phyloP scores from a whole-genome alignment of 75 land plant genomes.

The Adiantum capillusveneris region DNA sequence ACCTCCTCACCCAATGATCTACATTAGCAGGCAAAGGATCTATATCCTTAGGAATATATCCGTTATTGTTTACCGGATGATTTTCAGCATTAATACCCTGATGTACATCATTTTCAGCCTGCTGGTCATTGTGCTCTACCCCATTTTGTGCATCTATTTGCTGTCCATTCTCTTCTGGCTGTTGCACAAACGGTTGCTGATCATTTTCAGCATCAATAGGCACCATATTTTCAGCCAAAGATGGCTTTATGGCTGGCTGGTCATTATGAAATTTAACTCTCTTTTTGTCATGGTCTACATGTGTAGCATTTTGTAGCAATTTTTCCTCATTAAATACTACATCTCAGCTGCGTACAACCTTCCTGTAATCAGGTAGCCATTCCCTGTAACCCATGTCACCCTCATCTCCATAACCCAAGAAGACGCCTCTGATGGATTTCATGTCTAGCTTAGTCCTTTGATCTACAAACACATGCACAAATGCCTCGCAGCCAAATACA shows the following conservation, averaged over 20 bases:
- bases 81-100: too few relatives aligned
- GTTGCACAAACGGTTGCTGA: too few relatives aligned
- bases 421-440: conserved; percentile 11
- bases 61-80: too few relatives aligned
- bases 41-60: too few relatives aligned
- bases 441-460: not conserved
- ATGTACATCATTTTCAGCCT: too few relatives aligned
- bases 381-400: conserved; percentile 2
- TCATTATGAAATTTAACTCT: conserved; percentile 13
- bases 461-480: conserved; percentile 1
- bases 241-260: not conserved
- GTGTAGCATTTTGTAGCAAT: conserved; percentile 6
- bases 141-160: too few relatives aligned
- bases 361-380: conserved; percentile 5
- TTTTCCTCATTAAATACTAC: conserved; percentile 10
- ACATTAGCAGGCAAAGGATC: too few relatives aligned
- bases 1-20: too few relatives aligned
- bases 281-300: conserved; percentile 13
- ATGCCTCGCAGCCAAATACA: conserved; percentile 2
- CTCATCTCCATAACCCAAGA: conserved; percentile 19
- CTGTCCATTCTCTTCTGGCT: too few relatives aligned
- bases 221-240: not conserved
- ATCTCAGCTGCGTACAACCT: conserved; percentile 1
- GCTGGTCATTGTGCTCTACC: too few relatives aligned
- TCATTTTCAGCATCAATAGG: too few relatives aligned